phyloP scores from a whole-genome alignment of 2,329 filamentous ascomycete genomes.

The Leptodontidium sp. region DNA sequence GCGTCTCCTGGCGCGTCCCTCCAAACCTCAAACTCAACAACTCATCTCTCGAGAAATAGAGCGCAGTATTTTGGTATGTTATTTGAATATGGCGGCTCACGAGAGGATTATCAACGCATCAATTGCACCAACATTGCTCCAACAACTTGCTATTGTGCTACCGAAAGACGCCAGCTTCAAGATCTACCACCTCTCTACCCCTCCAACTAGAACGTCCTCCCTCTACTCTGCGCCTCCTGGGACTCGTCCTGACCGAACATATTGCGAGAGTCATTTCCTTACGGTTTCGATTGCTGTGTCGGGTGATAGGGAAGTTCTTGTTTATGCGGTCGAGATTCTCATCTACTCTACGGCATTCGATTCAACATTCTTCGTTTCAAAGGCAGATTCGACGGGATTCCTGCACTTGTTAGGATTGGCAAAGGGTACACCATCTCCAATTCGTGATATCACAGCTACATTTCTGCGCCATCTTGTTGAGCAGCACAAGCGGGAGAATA shows the following conservation, averaged over 20 bases:
- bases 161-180: constrained; percentile 67
- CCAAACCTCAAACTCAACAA: constrained; percentile 16
- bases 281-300: constrained; percentile 58
- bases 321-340: constrained; percentile 86
- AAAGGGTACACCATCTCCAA: constrained; percentile 71
- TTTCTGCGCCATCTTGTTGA: constrained; percentile 81
- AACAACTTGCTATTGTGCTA: constrained; percentile 50
- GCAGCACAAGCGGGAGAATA: constrained; percentile 67
- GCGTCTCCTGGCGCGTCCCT: constrained; percentile 28
- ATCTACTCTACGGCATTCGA: constrained; percentile 83
- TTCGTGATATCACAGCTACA: constrained; percentile 75
- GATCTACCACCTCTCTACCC: constrained; percentile 87
- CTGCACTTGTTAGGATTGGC: constrained; percentile 72
- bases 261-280: constrained; percentile 85
- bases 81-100: constrained; percentile 44
- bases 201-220: constrained; percentile 75
- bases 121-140: constrained; percentile 40
- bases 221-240: constrained; percentile 83
- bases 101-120: constrained; percentile 35
- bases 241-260: constrained; percentile 77
- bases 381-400: constrained; percentile 95
- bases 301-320: constrained; percentile 59
- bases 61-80: constrained; percentile 36
- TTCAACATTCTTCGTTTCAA: constrained; percentile 92
- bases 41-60: constrained; percentile 29